Conservation (phyloP, 1,139 yeast species). For the Pichia cactophila region DNA sequence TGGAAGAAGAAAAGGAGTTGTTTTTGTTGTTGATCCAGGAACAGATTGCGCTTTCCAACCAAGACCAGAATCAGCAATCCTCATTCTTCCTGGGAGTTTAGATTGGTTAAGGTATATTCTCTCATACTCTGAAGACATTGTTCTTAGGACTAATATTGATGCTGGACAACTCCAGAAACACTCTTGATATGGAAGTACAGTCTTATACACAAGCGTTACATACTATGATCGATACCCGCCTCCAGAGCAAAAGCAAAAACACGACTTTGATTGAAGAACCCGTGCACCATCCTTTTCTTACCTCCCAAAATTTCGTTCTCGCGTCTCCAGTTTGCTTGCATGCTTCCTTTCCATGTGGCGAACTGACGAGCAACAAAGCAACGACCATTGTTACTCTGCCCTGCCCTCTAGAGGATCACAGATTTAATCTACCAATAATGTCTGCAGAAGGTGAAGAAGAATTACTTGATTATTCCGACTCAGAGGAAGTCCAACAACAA, state of each 20-base stretch:
- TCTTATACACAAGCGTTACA: too few relatives aligned
- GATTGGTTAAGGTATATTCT: conserved; percentile 85
- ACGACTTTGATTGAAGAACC: not conserved
- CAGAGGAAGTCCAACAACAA: conserved; percentile 72
- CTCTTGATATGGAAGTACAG: too few relatives aligned
- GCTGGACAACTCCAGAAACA: too few relatives aligned
- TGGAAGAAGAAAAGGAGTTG: conserved; percentile 77
- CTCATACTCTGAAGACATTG: conserved; percentile 54
- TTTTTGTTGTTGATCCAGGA: conserved; percentile 44
- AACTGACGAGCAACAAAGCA: not conserved
- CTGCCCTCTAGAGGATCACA: too few relatives aligned
- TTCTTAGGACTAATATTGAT: too few relatives aligned
- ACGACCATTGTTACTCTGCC: too few relatives aligned
- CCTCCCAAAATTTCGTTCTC: not conserved
- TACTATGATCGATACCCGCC: not conserved
- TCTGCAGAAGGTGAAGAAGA: conserved; percentile 98
- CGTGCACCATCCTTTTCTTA: not conserved
- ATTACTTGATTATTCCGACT: conserved; percentile 94
- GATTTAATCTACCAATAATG: conserved; percentile 30
- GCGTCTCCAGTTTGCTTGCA: not conserved
- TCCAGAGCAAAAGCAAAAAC: not conserved
- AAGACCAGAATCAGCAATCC: conserved; percentile 89
- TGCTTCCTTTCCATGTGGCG: not conserved
- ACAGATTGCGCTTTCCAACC: conserved; percentile 85
- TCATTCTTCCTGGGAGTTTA: conserved; percentile 75